Percentiles rank a stretch among this genome's conserved stretches.
Conservation (phyloP, 2,329 filamentous ascomycete species). For the Fusarium continuum region DNA sequence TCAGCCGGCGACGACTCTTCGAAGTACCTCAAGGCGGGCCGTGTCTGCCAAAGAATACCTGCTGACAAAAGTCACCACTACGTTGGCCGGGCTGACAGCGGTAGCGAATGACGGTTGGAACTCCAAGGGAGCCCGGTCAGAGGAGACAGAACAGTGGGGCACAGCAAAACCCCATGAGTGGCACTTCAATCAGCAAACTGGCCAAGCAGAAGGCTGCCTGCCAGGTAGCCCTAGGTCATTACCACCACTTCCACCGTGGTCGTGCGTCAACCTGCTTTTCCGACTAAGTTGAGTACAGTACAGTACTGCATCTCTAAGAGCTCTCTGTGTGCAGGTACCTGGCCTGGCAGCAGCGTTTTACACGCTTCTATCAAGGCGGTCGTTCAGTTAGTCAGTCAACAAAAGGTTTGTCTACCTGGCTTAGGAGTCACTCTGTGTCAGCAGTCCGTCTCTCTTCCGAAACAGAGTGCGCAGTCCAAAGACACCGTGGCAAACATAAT, state of each 20-base stretch:
- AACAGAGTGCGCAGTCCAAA: neutral
- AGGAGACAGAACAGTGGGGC: constrained; percentile 22
- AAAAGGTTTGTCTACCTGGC: neutral
- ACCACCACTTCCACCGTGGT: constrained; percentile 35
- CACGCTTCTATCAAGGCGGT: constrained; percentile 10
- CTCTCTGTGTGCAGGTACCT: constrained; percentile 11
- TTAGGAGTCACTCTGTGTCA: neutral
- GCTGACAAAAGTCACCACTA: constrained; percentile 9
- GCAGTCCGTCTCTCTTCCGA: neutral
- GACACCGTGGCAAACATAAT: neutral
- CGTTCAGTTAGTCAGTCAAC: neutral
- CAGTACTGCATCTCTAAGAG: neutral
- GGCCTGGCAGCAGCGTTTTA: constrained; percentile 7
- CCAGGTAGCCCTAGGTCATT: constrained; percentile 16
- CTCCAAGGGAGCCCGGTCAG: constrained; percentile 2
- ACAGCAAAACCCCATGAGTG: constrained; percentile 26
- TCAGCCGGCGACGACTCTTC: neutral
- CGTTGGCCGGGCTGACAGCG: constrained; percentile 2
- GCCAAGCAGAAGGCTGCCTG: constrained; percentile 21
- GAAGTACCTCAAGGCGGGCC: neutral
- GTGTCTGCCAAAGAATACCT: constrained; percentile 12
- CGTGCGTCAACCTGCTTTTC: constrained; percentile 27
- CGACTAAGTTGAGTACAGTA: constrained; percentile 6
- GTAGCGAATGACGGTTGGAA: constrained; percentile 27
- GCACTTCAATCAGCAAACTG: constrained; percentile 22